A percentile compares a stretch with the other conserved stretches of the same genome.
Evolutionary conservation across 225 moss, liverwort and hornwort genomes (phyloP).

Genomic region (Anthoceros angustus): DNA sequence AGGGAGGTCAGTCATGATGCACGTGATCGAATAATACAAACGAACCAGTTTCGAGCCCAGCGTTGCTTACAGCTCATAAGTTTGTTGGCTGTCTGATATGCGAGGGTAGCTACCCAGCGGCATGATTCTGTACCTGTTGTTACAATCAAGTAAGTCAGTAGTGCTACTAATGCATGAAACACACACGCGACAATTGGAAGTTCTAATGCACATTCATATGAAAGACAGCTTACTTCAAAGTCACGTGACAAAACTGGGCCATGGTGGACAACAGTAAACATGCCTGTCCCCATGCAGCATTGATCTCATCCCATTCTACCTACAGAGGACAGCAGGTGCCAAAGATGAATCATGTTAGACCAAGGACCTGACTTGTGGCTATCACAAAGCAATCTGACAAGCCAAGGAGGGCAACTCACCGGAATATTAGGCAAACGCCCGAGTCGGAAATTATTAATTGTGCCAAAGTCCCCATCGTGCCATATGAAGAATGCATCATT

Average conservation of each 20-base stretch:
- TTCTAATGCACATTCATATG: neutral
- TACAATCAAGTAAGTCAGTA: neutral
- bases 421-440: conserved; percentile 85
- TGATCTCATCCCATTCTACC: conserved; percentile 99
- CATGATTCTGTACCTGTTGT: conserved; percentile 63
- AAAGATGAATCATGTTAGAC: neutral
- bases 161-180: neutral
- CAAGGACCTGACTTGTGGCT: conserved; percentile 1
- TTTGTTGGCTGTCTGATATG: conserved; percentile 89
- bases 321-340: conserved; percentile 8
- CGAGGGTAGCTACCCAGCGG: conserved; percentile 98
- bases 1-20: neutral
- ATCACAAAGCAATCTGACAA: neutral
- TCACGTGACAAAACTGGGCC: conserved; percentile 91
- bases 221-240: conserved; percentile 51
- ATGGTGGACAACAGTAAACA: conserved; percentile 85
- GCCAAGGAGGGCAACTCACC: conserved; percentile 19
- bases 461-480: conserved; percentile 99
- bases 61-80: conserved; percentile 74
- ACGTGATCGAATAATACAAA: conserved; percentile 1
- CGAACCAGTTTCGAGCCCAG: neutral
- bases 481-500: conserved; percentile 99
- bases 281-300: conserved; percentile 99
- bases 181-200: neutral
- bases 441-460: conserved; percentile 93